These are phyloP conservation scores for Hawksworthiomyces lignivorus DNA, from an alignment of 2,329 filamentous ascomycete species.

Conservation along the genomic window DNA sequence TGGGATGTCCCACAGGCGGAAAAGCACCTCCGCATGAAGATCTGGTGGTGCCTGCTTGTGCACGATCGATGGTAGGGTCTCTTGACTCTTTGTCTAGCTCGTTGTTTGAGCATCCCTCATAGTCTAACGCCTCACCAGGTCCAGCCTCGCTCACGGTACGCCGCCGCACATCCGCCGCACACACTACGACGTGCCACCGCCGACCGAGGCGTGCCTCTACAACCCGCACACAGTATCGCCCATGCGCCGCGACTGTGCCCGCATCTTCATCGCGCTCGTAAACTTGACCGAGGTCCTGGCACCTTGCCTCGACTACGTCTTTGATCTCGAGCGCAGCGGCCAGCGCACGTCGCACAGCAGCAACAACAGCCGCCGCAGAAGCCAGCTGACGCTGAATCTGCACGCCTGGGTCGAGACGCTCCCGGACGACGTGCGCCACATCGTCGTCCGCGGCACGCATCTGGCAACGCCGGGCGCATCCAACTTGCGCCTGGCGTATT, in stretches of 20 bases:
- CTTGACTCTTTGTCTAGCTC: no score
- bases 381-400: neutral
- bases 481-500: slow-evolving; percentile 44
- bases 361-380: no score
- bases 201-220: slow-evolving; percentile 5
- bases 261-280: slow-evolving; percentile 36
- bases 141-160: slow-evolving; percentile 45
- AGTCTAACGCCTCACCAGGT: slow-evolving; percentile 15
- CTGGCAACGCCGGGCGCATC: slow-evolving; percentile 28
- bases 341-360: neutral
- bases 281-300: slow-evolving; percentile 35
- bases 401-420: neutral
- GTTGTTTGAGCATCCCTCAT: no score
- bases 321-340: neutral
- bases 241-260: neutral
- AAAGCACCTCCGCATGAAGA: slow-evolving; percentile 42
- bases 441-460: neutral
- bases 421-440: neutral
- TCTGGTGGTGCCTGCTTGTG: slow-evolving; percentile 50
- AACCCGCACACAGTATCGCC: no score
- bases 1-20: slow-evolving; percentile 47
- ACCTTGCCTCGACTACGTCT: slow-evolving; percentile 8
- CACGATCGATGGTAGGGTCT: slow-evolving; percentile 43
- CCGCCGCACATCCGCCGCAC: slow-evolving; percentile 37
- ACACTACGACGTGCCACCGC: slow-evolving; percentile 39